Percentiles rank a stretch among this genome's conserved stretches.
Conservation (phyloP, 495 filamentous ascomycete genomes). For the Aspergillus sparsus region DNA sequence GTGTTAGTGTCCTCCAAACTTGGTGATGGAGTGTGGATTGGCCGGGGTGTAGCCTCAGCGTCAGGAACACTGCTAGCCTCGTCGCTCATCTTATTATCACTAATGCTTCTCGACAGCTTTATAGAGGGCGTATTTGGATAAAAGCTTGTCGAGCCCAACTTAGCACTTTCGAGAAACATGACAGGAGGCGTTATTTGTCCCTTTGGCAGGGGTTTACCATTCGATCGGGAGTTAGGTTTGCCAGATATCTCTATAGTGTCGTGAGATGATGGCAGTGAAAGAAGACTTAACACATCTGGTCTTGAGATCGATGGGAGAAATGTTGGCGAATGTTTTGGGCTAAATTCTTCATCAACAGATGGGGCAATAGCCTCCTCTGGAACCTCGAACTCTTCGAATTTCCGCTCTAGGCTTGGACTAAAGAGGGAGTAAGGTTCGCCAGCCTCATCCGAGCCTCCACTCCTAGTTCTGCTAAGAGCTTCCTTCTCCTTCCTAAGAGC, state of each 20-base stretch:
- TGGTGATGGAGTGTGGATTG: conserved; percentile 36
- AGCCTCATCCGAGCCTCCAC: conserved; percentile 27
- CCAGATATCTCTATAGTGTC: conserved; percentile 31
- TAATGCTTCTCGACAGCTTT: conserved; percentile 19
- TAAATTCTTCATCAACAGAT: conserved; percentile 31
- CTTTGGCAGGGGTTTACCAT: conserved; percentile 17
- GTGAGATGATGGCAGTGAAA: conserved; percentile 21
- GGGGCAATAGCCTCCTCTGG: conserved; percentile 39
- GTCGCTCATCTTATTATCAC: conserved; percentile 21
- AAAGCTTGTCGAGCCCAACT: neutral
- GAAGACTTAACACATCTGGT: conserved; percentile 4
- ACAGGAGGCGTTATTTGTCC: conserved; percentile 43
- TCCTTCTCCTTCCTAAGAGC: conserved; percentile 43
- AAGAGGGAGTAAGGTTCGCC: conserved; percentile 30
- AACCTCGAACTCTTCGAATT: conserved; percentile 42
- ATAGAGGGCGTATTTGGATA: conserved; percentile 37
- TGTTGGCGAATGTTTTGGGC: conserved; percentile 29
- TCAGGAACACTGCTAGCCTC: conserved; percentile 32
- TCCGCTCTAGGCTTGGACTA: conserved; percentile 35
- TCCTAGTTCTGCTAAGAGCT: conserved; percentile 29
- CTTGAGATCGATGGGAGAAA: conserved; percentile 14
- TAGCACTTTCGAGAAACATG: conserved; percentile 17
- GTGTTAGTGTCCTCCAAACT: conserved; percentile 60
- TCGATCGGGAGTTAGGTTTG: conserved; percentile 15
- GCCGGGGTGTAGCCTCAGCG: conserved; percentile 44